Conservation (phyloP, 768 basidiomycete genomes). For the Xanthoconium purpureum region DNA sequence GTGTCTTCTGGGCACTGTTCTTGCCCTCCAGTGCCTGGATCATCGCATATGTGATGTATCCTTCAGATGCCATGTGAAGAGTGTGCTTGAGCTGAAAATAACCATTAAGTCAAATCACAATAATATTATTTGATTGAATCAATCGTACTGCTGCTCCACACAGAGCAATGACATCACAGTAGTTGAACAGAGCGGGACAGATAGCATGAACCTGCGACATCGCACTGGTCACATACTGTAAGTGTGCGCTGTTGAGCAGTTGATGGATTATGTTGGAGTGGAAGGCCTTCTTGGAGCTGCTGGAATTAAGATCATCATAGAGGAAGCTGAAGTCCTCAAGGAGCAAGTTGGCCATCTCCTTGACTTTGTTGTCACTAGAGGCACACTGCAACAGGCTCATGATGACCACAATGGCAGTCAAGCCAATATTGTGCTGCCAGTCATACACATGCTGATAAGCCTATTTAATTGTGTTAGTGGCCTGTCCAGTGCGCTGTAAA, state of each 20-base stretch:
- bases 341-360: constrained; percentile 1
- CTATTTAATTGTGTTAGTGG: neutral
- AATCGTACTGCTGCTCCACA: too few species aligned
- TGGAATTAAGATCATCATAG: too few species aligned
- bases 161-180: neutral
- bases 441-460: constrained; percentile 6
- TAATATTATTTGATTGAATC: too few species aligned
- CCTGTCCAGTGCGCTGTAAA: neutral
- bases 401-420: neutral
- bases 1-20: neutral
- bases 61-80: neutral
- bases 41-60: neutral
- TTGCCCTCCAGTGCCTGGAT: neutral
- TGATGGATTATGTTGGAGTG: too few species aligned
- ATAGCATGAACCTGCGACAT: neutral
- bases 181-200: neutral
- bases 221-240: neutral
- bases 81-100: neutral
- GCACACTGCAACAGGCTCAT: neutral
- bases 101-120: too few species aligned
- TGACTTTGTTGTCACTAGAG: neutral
- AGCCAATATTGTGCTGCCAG: neutral
- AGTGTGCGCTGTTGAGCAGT: too few species aligned
- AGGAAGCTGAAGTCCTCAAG: neutral
- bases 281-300: too few species aligned